Evolutionary conservation across 1,284 basidiomycete genomes (phyloP).

Genomic region (Cerioporus squamosus): DNA sequence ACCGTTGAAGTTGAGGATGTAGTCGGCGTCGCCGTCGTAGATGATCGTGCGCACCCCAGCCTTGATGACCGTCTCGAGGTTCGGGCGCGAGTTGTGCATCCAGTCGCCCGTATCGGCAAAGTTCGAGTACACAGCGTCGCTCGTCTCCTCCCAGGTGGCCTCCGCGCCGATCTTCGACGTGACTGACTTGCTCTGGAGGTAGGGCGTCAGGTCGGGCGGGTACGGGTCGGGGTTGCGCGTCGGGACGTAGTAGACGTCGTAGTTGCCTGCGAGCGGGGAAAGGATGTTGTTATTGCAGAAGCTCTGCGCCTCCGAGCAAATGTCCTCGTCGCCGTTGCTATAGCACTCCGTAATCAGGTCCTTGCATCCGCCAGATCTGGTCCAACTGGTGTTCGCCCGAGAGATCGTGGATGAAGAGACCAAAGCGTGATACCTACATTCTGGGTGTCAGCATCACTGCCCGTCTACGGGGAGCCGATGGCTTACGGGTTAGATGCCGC

Average conservation of each 20-base stretch:
- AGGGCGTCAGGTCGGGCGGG: constrained; percentile 53
- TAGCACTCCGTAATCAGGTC: constrained; percentile 59
- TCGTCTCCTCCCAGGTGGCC: constrained; percentile 51
- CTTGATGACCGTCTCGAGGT: constrained; percentile 63
- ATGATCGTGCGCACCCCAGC: constrained; percentile 58
- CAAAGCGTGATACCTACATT: constrained; percentile 49
- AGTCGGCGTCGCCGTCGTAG: constrained; percentile 66
- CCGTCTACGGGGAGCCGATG: background rate
- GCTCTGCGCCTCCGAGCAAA: constrained; percentile 57
- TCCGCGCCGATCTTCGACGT: constrained; percentile 54
- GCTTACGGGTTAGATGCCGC: constrained; percentile 51
- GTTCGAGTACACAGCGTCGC: constrained; percentile 52
- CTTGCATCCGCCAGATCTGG: constrained; percentile 50
- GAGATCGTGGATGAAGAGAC: constrained; percentile 47
- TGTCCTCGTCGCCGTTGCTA: constrained; percentile 45
- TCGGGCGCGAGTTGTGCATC: constrained; percentile 62
- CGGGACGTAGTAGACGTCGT: constrained; percentile 58
- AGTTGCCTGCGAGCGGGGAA: constrained; percentile 52
- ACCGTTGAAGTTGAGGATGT: constrained; percentile 62
- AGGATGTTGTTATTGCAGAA: constrained; percentile 62
- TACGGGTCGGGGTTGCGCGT: constrained; percentile 55
- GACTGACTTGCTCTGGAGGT: constrained; percentile 41
- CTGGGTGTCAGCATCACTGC: background rate
- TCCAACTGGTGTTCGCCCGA: constrained; percentile 50
- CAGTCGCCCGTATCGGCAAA: constrained; percentile 67